Evolutionary conservation across 208 protist species (phyloP), one percentile per base, ranked within the genome.

Genomic region (Endotrypanum monterogeii): DNA sequence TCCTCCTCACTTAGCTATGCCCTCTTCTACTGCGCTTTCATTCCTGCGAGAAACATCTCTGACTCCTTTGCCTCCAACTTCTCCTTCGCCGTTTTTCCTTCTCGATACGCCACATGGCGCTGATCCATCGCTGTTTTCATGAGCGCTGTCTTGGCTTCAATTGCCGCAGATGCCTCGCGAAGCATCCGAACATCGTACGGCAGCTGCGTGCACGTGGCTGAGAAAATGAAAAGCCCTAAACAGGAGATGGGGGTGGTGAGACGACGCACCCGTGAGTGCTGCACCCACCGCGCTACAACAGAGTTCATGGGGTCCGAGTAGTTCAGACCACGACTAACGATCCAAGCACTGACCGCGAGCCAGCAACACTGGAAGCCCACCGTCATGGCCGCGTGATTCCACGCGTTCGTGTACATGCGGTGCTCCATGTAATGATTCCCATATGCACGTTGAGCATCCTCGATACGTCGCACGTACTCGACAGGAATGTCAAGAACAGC

Each of bases 301-400:
- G 90, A 95, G 73, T 93, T 86, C 39, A 90, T 79, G 6, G 90
- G 90, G 77, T 93, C 87, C 8, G 84, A 88, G 78, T 90, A 92
- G 30, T 80, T 75, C 48, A 85, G 83, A 5, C 90, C 88, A 12
- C 90, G 90, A 61, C 82, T 79, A 28, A 89, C 56, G 48, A 95
- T 76, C 88, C 90, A 95, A 16, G 66, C 65, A 6, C 84, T 82
- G 16, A 95, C 79, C 57, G 79, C 81, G 9, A 95, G 72, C 88
- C 90, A 95, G 57, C 65, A 69, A 62, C 78, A 85, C 73, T 95
- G 90, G 25, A 89, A 66, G 50, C 78, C 87, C 28, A 92, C 54
- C 32, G 88, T 91, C 66, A 83, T 77, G 61, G 79, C 44, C 25
- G 82, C 80, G 44, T 84, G 76, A 39, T 60, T 73, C 79, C 73